Evolutionary conservation across 148 eudicot genomes (phyloP), one percentile per base, ranked within the genome.

Genomic region (Cornus suecica): DNA sequence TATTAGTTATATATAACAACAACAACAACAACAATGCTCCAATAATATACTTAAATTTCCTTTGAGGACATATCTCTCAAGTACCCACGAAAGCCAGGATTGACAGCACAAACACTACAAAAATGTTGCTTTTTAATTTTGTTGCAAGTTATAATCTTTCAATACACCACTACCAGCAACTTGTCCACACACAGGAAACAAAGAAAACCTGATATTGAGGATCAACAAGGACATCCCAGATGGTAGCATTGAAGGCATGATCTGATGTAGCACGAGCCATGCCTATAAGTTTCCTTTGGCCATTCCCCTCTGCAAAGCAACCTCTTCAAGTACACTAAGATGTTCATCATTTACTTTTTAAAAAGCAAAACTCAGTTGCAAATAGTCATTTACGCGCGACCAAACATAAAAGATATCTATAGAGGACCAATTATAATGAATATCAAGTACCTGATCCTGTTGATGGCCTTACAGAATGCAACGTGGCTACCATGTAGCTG

Each of bases 231-330:
- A 94, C 98, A 87, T 94, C 98, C 98, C 98, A 94, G 66, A 94
- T 94, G 13, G 98, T 94, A 72, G 98, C 98, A 86, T 94, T 94
- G 84, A 94, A 94, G 52, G 95, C 97, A 73, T 94, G 98, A 84
- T 94, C 98, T 72, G 97, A 94, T 77, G 98, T 94, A 77, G 98
- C 98, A 76, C 98, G 97, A 72, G 98, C 98, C 95, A 94, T 90
- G 60, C 97, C 98, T 81, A 94, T 92, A 74, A 94, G 94, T 84
- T 74, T 92, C 90, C 85, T 94, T 75, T 72, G 79, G 65, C 76
- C 86, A 87, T 84, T 73, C 66, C 80, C 89, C 81, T 90, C 98
- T 90, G 94, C 89, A 82, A 94, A 82, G 85, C 79, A 90, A 87
- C 92, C 91, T 85, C 84, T 82, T 91, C 80, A 88, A 90, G 85